A percentile compares a stretch with the other conserved stretches of the same genome.
Evolutionary conservation across 2,329 filamentous ascomycete species (phyloP).

Genomic region (Neofusicoccum sp.): DNA sequence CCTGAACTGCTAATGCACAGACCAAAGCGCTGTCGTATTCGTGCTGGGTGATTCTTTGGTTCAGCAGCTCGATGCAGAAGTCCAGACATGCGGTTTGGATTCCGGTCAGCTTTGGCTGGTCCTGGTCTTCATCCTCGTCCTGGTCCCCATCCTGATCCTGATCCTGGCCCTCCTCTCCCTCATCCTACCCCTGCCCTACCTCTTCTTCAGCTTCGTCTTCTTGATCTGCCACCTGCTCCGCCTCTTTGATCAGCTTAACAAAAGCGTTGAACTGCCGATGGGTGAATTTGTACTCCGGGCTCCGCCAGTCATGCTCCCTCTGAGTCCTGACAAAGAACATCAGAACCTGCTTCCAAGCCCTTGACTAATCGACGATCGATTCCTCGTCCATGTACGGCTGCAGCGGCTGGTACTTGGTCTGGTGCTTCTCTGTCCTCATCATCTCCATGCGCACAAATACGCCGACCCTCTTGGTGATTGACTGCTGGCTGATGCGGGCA

Average conservation of each 20-base stretch:
- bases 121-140: no score
- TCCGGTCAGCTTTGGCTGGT: background rate
- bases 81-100: constrained; percentile 39
- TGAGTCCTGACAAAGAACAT: constrained; percentile 18
- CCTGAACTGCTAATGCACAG: constrained; percentile 45
- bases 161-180: background rate
- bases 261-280: background rate
- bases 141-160: no score
- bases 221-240: background rate
- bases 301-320: constrained; percentile 18
- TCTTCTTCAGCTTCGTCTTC: background rate
- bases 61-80: constrained; percentile 25
- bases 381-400: constrained; percentile 26
- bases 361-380: constrained; percentile 20
- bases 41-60: constrained; percentile 24
- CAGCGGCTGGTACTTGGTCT: constrained; percentile 26
- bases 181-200: background rate
- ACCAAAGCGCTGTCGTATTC: constrained; percentile 29
- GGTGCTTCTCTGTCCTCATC: constrained; percentile 27
- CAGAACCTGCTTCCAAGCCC: constrained; percentile 24
- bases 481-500: constrained; percentile 24
- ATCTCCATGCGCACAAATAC: constrained; percentile 27
- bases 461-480: constrained; percentile 20
- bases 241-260: background rate
- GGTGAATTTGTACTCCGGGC: background rate